phyloP scores from a whole-genome alignment of 2,329 filamentous ascomycete species.

The Aspergillus thermomutatus region DNA sequence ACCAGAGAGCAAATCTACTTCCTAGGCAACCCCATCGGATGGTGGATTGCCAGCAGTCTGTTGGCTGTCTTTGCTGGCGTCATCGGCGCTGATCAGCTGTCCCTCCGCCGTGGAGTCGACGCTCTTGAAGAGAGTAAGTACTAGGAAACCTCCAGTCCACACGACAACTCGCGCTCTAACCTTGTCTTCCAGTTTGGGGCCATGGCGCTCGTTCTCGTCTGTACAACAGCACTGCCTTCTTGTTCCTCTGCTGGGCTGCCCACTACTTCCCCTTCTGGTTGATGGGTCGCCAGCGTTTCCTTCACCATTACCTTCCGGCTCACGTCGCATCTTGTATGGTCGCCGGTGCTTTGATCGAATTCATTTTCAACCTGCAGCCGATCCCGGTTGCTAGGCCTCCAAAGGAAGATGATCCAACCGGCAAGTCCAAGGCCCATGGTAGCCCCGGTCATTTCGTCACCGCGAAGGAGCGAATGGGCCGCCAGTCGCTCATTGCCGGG shows the following conservation, averaged over 20 bases:
- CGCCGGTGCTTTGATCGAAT: constrained; percentile 86
- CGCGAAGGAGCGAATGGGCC: constrained; percentile 76
- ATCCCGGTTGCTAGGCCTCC: constrained; percentile 43
- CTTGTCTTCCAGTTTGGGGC: constrained; percentile 37
- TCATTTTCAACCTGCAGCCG: constrained; percentile 90
- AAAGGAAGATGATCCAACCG: constrained; percentile 38
- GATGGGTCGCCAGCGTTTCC: constrained; percentile 96
- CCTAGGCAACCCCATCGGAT: constrained; percentile 91
- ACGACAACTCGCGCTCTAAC: not conserved
- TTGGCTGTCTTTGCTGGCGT: constrained; percentile 93
- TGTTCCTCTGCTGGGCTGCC: constrained; percentile 96
- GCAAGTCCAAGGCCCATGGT: constrained; percentile 42
- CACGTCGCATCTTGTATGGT: constrained; percentile 89
- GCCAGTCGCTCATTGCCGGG: constrained; percentile 69
- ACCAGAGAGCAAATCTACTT: constrained; percentile 98
- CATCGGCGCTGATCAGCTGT: constrained; percentile 87
- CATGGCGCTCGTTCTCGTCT: constrained; percentile 83
- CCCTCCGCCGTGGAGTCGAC: constrained; percentile 86
- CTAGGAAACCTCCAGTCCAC: not conserved
- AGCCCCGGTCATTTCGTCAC: constrained; percentile 58
- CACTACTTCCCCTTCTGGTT: constrained; percentile 98
- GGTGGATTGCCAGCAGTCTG: constrained; percentile 93
- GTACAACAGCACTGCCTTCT: constrained; percentile 98
- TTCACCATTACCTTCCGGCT: constrained; percentile 95
- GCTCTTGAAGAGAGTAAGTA: constrained; percentile 87